These are phyloP conservation scores for Neoscytalidium dimidiatum DNA, from an alignment of 2,329 filamentous ascomycete species.

Conservation along the genomic window DNA sequence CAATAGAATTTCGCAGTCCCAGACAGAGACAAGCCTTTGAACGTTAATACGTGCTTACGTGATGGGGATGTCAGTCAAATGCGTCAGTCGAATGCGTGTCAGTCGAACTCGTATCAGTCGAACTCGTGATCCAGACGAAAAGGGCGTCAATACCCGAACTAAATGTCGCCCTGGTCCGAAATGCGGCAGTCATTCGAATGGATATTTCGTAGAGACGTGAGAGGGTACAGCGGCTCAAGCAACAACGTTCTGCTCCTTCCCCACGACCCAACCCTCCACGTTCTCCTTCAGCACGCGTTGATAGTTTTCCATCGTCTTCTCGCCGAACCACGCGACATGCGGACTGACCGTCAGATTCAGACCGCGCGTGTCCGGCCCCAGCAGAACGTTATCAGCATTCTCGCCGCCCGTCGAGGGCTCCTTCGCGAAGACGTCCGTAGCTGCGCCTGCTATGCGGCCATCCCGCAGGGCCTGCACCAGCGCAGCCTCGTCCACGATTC, in stretches of 20 bases:
- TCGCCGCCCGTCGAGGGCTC: constrained; percentile 47
- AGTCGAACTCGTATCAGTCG: too few species aligned
- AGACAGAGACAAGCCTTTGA: too few species aligned
- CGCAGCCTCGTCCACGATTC: constrained; percentile 53
- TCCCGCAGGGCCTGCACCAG: constrained; percentile 48
- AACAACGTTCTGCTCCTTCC: constrained; percentile 42
- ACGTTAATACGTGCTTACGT: too few species aligned
- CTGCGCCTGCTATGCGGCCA: constrained; percentile 51
- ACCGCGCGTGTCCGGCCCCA: constrained; percentile 45
- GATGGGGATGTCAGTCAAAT: too few species aligned
- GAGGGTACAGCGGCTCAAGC: not conserved
- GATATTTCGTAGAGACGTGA: not conserved
- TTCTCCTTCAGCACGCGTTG: constrained; percentile 47
- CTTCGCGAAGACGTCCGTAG: constrained; percentile 52
- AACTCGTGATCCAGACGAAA: too few species aligned
- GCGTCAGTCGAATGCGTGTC: too few species aligned
- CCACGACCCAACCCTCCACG: constrained; percentile 48
- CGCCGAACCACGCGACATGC: constrained; percentile 57
- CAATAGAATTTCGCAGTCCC: too few species aligned
- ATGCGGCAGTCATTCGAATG: too few species aligned
- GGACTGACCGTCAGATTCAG: constrained; percentile 55
- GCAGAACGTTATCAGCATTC: constrained; percentile 43
- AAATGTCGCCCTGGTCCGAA: too few species aligned
- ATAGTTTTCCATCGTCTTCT: constrained; percentile 50
- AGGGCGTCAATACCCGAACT: too few species aligned